Base-by-base conservation (phyloP, 2,329 filamentous ascomycete species). In the Mycogone perniciosa region DNA sequence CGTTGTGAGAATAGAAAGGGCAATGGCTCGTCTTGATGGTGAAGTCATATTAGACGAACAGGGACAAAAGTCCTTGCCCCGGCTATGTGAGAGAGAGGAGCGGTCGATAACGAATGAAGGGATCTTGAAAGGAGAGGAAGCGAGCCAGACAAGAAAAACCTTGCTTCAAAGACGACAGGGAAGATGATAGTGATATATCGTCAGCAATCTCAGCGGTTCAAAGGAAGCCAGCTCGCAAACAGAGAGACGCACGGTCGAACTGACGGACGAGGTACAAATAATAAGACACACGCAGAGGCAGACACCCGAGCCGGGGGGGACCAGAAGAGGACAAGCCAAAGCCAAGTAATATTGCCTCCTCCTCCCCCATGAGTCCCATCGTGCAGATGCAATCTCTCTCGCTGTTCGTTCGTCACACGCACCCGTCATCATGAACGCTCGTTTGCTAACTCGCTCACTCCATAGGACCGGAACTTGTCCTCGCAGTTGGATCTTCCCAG, bases 1-100 rank as follows among this genome's bases (percentile, higher is more conserved):
- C 6, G 57, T 44, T 27, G 57, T 9, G 10, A 52, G 2, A 4
- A 54, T 4, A 40, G 46, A 41, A 44, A 55, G 9, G 26, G 56
- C 13, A 39, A 33, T 29, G 46, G 29, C 26, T 26, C 33, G 45
- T 8, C 9, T 45, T 10, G 44, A 48, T 30, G 35, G 43, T 40
- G 34, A 35, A 11, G 50, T 41, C 55, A 57, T 53, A 6, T 6
- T 6, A 2, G 30, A 30, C 8, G 34, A 8, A 33, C 27, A 27
- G 6, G 10, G 29, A 33, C 8, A 3, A 42, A 43, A 11, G n/a
- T 29, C 35, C 43, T 34, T 31, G 38, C 20, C 11, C 31, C 20
- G 29, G 29, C 20, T 44, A 31, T 33, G 33, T 2, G 33, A 11
- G 35, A 33, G 6, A 40, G 35, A 31, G 30, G 11, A 30, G 26